Percentiles rank a stretch among this genome's conserved stretches.
Conservation (phyloP, 331 rosid genomes). For the Cydonia oblonga region DNA sequence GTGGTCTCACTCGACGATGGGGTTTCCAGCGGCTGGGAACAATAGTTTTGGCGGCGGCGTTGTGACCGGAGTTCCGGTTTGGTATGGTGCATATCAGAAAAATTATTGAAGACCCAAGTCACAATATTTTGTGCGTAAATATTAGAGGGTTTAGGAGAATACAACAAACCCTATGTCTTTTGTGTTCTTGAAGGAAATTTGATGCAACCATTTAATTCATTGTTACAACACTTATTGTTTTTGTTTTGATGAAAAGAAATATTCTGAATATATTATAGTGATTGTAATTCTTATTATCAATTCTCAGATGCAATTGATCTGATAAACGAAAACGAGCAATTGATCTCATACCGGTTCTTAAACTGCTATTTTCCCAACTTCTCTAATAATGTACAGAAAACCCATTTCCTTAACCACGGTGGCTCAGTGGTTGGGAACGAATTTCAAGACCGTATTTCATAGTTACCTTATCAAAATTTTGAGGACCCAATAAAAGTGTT, state of each 20-base stretch:
- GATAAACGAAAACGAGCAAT: too few relatives aligned
- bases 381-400: too few relatives aligned
- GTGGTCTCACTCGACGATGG: not conserved
- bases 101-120: not conserved
- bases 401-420: too few relatives aligned
- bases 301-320: too few relatives aligned
- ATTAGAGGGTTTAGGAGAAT: not conserved
- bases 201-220: not conserved
- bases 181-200: not conserved
- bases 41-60: constrained; percentile 11
- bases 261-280: too few relatives aligned
- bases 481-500: not conserved
- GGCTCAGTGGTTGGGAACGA: too few relatives aligned
- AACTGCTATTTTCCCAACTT: too few relatives aligned
- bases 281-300: too few relatives aligned
- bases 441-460: too few relatives aligned
- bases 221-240: not conserved
- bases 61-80: constrained; percentile 50
- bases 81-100: constrained; percentile 8
- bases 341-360: too few relatives aligned
- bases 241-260: not conserved
- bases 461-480: not conserved
- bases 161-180: not conserved
- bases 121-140: not conserved
- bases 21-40: not conserved